These are phyloP conservation scores for Phyllosticta citribraziliensis DNA, from an alignment of 2,329 filamentous ascomycete genomes.

Conservation along the genomic window DNA sequence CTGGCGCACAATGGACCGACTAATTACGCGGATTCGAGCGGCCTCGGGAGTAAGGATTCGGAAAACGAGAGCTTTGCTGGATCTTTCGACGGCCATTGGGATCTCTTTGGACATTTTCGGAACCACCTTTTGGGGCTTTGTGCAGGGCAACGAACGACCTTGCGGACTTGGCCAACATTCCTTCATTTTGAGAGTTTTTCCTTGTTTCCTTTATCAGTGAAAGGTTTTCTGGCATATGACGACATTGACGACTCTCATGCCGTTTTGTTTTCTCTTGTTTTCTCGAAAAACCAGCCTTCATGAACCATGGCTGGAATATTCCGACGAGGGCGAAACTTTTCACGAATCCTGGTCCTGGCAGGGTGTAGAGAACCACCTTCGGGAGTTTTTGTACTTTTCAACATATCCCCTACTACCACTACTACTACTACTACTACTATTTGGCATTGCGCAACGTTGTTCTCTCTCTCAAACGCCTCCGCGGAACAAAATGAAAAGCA, in stretches of 20 bases:
- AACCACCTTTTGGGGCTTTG: neutral
- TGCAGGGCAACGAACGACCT: neutral
- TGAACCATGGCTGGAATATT: slow-evolving; percentile 2
- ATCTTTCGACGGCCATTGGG: slow-evolving; percentile 1
- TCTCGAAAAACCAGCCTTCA: neutral
- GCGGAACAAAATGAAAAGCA: slow-evolving; percentile 1
- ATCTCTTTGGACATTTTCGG: slow-evolving; percentile 1
- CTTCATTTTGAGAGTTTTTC: neutral
- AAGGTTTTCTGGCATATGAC: slow-evolving; percentile 7
- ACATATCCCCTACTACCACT: neutral
- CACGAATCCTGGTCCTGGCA: neutral
- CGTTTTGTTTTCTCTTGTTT: slow-evolving; percentile 2
- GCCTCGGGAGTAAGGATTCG: neutral
- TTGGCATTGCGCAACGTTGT: slow-evolving; percentile 1
- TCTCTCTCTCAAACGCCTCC: neutral
- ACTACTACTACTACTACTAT: neutral
- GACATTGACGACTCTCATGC: slow-evolving; percentile 9
- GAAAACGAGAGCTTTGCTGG: neutral
- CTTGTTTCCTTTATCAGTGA: neutral
- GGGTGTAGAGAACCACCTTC: neutral
- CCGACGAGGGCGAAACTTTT: neutral
- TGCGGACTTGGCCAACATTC: neutral
- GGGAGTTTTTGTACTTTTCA: slow-evolving; percentile 8
- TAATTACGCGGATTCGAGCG: slow-evolving; percentile 1
- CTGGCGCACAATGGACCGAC: slow-evolving; percentile 3